Evolutionary conservation across 345 rosid species (phyloP), one percentile per base, ranked within the genome.

Genomic region (Psidium friedrichsthalianum): DNA sequence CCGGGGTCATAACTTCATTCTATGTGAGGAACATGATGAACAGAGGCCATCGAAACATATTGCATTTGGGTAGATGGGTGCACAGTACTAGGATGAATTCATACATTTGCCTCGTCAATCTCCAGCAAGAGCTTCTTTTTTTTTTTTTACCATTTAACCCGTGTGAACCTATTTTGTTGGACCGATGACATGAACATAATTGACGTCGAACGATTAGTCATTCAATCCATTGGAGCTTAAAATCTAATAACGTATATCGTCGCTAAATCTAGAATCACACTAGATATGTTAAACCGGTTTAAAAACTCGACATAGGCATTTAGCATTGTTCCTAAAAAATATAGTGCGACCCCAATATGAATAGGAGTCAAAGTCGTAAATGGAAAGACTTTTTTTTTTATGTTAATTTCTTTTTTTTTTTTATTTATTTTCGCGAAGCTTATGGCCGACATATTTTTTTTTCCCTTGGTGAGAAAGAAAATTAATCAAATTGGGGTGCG

Each of bases 1-100:
- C 99, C 4, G 99, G 99, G 82, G 99, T 97, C 80, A 96, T 96
- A 52, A 97, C 98, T 86, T 92, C 99, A 74, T 93, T 97, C 85
- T 96, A 97, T 89, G 99, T 96, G 86, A 93, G 99, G 76, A 69
- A 36, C 80, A 20, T 36, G 47, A 69, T 69, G 80, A 69, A 36
- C 80, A 36, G 47, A 32, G 47, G 80, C 47, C 4, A 36, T 69
- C 47, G 47, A 51, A 51, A 10, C 47, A 69, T 18, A 69, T 69
- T 40, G 13, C 80, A 69, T 36, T 69, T 36, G 80, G 80, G 40
- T 69, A 36, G 47, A 69, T 69, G 47, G 80, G 47, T 36, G 1
- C 47, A 69, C 11, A 18, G 25, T 9, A 4, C 47, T 36, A 9
- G 80, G 47, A 69, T 1, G 47, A 69, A 36, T 18, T 69, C 80